A percentile compares a stretch with the other conserved stretches of the same genome.
These are phyloP conservation scores for Kodamaea kakaduensis DNA, from an alignment of 805 yeast species.

Conservation along the genomic window DNA sequence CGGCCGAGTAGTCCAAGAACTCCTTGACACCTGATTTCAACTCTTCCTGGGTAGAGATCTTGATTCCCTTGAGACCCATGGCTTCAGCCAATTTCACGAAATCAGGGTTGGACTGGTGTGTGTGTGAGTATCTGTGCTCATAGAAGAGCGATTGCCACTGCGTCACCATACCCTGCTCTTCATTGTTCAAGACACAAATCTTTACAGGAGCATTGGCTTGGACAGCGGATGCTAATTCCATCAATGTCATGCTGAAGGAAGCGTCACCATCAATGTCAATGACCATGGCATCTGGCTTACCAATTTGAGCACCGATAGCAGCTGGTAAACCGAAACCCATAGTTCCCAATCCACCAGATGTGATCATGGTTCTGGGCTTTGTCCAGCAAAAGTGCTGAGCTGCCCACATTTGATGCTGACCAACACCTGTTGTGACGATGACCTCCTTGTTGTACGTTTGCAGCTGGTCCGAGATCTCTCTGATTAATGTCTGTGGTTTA, in stretches of 20 bases:
- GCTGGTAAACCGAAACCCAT: conserved; percentile 98
- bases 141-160: conserved; percentile 99
- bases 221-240: conserved; percentile 89
- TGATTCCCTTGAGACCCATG: conserved; percentile 85
- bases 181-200: conserved; percentile 85
- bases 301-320: conserved; percentile 97
- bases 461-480: conserved; percentile 72
- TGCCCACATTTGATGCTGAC: conserved; percentile 99
- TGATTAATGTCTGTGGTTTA: conserved; percentile 89
- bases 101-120: conserved; percentile 94
- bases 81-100: conserved; percentile 91
- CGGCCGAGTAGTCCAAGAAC: conserved; percentile 65
- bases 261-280: conserved; percentile 99
- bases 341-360: conserved; percentile 99
- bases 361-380: conserved; percentile 85
- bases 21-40: conserved; percentile 45
- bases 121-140: conserved; percentile 96
- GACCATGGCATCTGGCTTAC: conserved; percentile 89
- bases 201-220: conserved; percentile 92
- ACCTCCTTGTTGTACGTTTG: conserved; percentile 63
- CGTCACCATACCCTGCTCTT: conserved; percentile 99
- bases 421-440: conserved; percentile 95
- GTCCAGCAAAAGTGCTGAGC: conserved; percentile 97
- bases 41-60: conserved; percentile 66
- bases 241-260: conserved; percentile 96